Base-by-base conservation (phyloP, 2,329 filamentous ascomycete genomes). In the Cercospora brassicicola region DNA sequence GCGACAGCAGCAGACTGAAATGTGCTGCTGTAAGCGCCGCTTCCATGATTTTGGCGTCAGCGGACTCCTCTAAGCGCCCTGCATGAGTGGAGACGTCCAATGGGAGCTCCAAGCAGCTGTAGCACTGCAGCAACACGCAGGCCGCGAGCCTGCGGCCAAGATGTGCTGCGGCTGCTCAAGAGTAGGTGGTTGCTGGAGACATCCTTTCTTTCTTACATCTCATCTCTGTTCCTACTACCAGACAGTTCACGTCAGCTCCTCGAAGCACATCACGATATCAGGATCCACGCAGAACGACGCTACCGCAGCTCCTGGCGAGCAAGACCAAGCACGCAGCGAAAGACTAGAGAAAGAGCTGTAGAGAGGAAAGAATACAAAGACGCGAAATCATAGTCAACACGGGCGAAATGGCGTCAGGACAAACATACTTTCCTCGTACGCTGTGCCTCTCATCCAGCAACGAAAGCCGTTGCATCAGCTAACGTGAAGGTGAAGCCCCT, bases 1-100 rank as follows among this genome's bases (percentile, higher is more conserved):
- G 48, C 13, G 20, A n/a, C 20, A 7, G 53, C 26, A 57, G 53
- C 59, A 62, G 59, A 23, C 23, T 53, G 39, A 53, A 30, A 36
- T 48, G 51, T 33, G 45, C 57, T 65, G 55, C 62, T 65, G 42
- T 65, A 68, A 68, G 66, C 66, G 66, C 66, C 66, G 30, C 11
- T 62, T 59, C 62, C 66, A 65, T 65, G 56, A 45, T 20, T 39
- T 39, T 36, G 61, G 66, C 61, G 62, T 64, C 60, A 62, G 57
- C 48, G 59, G 33, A 63, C 30, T 26, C 7, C 59, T 62, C 62
- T 65, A 64, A 42, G 67, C 63, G 69, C 69, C 69, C 64, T 69
- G 69, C 64, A 71, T 65, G 30, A 66, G 48, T 42, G 62, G 51
- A 64, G 51, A 42, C 20, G 31, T 33, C 70, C 68, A 72, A 72